A percentile compares a stretch with the other conserved stretches of the same genome.
phyloP scores from a whole-genome alignment of 1,139 yeast species.

The Lodderomyces beijingensis region DNA sequence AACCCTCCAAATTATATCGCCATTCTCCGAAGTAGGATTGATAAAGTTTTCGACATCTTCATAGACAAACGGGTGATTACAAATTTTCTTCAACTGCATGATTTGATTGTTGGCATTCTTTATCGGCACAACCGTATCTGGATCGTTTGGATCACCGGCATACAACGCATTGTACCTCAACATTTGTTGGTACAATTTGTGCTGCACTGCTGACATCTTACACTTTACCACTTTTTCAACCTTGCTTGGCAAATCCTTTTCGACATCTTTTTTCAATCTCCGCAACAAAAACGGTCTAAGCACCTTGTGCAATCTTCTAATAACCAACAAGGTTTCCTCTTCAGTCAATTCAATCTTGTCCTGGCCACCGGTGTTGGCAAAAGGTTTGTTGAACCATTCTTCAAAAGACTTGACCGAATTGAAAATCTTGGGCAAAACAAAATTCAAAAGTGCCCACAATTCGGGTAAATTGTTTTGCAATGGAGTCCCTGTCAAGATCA shows the following conservation, averaged over 20 bases:
- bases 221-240: slow-evolving; percentile 94
- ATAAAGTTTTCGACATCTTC: slow-evolving; percentile 88
- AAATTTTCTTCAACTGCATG: slow-evolving; percentile 93
- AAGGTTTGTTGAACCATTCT: slow-evolving; percentile 85
- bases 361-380: slow-evolving; percentile 77
- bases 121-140: slow-evolving; percentile 50
- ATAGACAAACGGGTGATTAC: slow-evolving; percentile 96
- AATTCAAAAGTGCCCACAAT: slow-evolving; percentile 77
- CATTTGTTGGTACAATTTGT: slow-evolving; percentile 75
- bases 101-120: slow-evolving; percentile 88
- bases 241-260: slow-evolving; percentile 92
- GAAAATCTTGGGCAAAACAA: slow-evolving; percentile 75
- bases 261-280: slow-evolving; percentile 95
- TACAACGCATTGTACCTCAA: slow-evolving; percentile 63
- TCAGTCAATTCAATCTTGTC: slow-evolving; percentile 76
- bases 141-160: slow-evolving; percentile 48
- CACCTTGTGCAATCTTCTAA: slow-evolving; percentile 93
- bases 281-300: slow-evolving; percentile 90
- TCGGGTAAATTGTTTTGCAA: slow-evolving; percentile 82
- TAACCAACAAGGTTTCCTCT: slow-evolving; percentile 92
- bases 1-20: slow-evolving; percentile 70
- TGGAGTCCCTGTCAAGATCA: slow-evolving; percentile 85
- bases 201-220: slow-evolving; percentile 86
- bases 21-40: slow-evolving; percentile 69
- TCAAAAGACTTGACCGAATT: slow-evolving; percentile 83